Evolutionary conservation across 176 grass and related monocot genomes (phyloP).

Genomic region (Triticum aestivum): IWGSC_CS_RefSeq_v2.1 NC_057806.1:222343113-222343612

Average conservation of each 20-base stretch:
- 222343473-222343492: conserved; percentile 8
- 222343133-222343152: conserved; percentile 61
- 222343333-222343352: conserved; percentile 46
- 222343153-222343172: conserved; percentile 51
- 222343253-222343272: conserved; percentile 30
- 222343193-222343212: conserved; percentile 58
- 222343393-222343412: conserved; percentile 62
- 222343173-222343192: conserved; percentile 82
- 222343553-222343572: too few species aligned
- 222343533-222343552: too few species aligned
- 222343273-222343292: not conserved
- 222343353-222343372: conserved; percentile 43
- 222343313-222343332: conserved; percentile 54
- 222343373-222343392: conserved; percentile 78
- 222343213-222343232: conserved; percentile 65
- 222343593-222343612: too few species aligned
- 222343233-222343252: conserved; percentile 72
- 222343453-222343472: conserved; percentile 51
- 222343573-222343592: too few species aligned
- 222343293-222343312: conserved; percentile 68
- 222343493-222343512: too few species aligned
- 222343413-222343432: conserved; percentile 44
- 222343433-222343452: conserved; percentile 57
- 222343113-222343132: conserved; percentile 82
- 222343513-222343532: too few species aligned